Conservation (phyloP, 306 rosid genomes). For the Medicago ruthenica region DNA sequence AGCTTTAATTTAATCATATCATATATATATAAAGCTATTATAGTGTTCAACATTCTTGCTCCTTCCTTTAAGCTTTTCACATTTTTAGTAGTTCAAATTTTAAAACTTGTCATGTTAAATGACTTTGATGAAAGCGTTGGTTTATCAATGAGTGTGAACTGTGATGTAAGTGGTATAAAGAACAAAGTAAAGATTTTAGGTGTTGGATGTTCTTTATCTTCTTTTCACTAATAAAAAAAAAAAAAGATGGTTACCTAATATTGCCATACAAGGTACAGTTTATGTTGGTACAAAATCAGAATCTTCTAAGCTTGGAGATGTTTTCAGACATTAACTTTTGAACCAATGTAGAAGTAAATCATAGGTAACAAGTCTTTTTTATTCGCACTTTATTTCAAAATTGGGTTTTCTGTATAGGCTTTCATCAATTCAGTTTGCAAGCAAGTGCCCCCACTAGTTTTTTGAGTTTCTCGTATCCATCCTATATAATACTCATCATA, state of each 20-base stretch:
- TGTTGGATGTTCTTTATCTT: conserved; percentile 34
- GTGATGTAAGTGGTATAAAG: conserved; percentile 37
- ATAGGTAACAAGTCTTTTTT: not conserved
- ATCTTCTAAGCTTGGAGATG: conserved; percentile 39
- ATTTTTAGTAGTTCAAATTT: not conserved
- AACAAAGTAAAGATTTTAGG: conserved; percentile 42
- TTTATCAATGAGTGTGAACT: conserved; percentile 31
- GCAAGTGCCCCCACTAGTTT: no score
- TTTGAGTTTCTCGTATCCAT: no score
- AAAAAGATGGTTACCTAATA: conserved; percentile 46
- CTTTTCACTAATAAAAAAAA: conserved; percentile 44
- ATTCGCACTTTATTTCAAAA: not conserved
- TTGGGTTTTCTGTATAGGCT: not conserved
- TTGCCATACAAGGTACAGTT: conserved; percentile 49
- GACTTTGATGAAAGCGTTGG: conserved; percentile 40
- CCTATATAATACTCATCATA: no score
- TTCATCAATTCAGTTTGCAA: conserved; percentile 26
- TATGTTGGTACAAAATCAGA: conserved; percentile 44
- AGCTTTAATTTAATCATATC: conserved; percentile 19
- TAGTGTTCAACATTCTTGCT: conserved; percentile 32
- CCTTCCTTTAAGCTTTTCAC: conserved; percentile 29
- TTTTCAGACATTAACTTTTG: conserved; percentile 38
- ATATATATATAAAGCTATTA: conserved; percentile 1
- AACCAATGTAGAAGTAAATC: conserved; percentile 23
- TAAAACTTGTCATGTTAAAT: conserved; percentile 19